Evolutionary conservation across 2,329 filamentous ascomycete genomes (phyloP), one percentile per base, ranked within the genome.

Genomic region (Cladophialophora immunda): DNA sequence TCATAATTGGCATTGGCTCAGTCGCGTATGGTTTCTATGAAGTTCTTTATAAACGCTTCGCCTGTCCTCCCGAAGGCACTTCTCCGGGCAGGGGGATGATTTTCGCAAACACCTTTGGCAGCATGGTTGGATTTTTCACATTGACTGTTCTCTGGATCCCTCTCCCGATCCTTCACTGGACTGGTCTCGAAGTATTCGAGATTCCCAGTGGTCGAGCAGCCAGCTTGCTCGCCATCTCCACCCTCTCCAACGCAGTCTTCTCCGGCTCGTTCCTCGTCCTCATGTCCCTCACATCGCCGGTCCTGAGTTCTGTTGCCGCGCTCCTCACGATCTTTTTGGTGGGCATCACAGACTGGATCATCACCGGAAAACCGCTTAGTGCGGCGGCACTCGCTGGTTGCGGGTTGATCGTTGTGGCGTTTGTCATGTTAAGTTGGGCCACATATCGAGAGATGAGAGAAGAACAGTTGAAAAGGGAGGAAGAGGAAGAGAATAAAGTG

Each of bases 301-400:
- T 99, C 2, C 84, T 99, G 4, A 94, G 91, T 65, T 96, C 92
- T 19, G 95, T 99, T 11, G 95, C 95, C 0, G 93, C 94, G 2
- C 86, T 99, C 6, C 84, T 99, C 55, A 99, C 95, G 25, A 99
- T 99, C 72, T 98, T 99, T 84, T 88, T 98, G 68, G 95, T 99
- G 6, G 95, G 94, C 0, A 83, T 98, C 32, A 92, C 92, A 63
- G 95, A 99, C 79, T 96, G 95, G 89, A 77, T 94, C 64, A 83
- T 94, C 52, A 96, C 92, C 0, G 92, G 94, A 58, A 85, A 90
- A 73, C 87, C 91, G 0, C 83, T 97, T 22, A 91, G 89, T 59
- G 81, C 84, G 3, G 91, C 93, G 0, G 92, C 94, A 3, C 84
- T 98, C 13, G 75, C 88, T 0, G 95, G 95, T n/a, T 94, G 95